These are phyloP conservation scores for Nicotiana tabacum DNA, from an alignment of 257 asterid species.

Conservation along the genomic window DNA sequence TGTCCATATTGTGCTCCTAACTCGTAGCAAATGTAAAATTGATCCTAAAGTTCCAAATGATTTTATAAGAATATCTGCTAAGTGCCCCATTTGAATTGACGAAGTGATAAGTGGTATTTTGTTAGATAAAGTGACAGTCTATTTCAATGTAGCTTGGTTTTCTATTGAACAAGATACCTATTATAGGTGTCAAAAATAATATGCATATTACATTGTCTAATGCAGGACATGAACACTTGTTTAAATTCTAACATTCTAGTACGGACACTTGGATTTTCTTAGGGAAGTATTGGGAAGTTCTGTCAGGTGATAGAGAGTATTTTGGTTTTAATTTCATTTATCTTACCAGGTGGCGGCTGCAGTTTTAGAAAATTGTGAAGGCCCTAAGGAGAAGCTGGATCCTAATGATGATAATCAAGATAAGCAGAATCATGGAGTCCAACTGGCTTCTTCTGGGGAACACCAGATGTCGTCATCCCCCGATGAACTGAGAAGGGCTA, in stretches of 20 bases:
- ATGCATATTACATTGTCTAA: not conserved
- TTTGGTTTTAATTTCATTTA: constrained; percentile 33
- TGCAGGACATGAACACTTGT: not conserved
- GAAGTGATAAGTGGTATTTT: not conserved
- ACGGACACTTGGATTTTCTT: not conserved
- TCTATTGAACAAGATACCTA: not conserved
- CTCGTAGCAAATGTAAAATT: not conserved
- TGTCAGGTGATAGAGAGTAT: constrained; percentile 25
- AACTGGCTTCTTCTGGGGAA: constrained; percentile 30
- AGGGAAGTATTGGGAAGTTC: not conserved
- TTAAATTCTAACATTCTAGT: not conserved
- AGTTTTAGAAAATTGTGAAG: constrained; percentile 58
- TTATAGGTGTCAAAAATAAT: not conserved
- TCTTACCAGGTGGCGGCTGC: constrained; percentile 70
- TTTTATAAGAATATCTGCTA: not conserved
- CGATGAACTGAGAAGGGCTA: constrained; percentile 45
- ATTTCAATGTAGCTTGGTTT: not conserved
- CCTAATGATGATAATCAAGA: constrained; percentile 31
- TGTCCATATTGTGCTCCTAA: not conserved
- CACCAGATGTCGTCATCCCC: constrained; percentile 29
- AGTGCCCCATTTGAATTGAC: not conserved
- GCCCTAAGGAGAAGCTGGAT: constrained; percentile 28
- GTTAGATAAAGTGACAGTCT: not conserved
- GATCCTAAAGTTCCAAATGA: not conserved
- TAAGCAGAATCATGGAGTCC: constrained; percentile 18